These are phyloP conservation scores for Petunia axillaris DNA, from an alignment of 257 asterid genomes.

Conservation along the genomic window DNA sequence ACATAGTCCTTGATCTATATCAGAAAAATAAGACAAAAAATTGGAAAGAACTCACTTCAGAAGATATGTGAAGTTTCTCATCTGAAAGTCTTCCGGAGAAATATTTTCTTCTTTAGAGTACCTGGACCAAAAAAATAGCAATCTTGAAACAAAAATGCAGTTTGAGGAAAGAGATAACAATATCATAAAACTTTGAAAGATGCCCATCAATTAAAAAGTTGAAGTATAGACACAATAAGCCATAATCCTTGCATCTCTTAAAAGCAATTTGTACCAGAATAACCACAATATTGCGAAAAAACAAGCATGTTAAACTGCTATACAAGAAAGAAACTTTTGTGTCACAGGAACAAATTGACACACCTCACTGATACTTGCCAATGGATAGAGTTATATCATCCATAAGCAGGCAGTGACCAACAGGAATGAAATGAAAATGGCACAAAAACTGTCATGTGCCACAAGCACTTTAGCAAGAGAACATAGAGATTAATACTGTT, in stretches of 20 bases:
- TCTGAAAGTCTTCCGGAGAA: constrained; percentile 53
- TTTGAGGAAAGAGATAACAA: not conserved
- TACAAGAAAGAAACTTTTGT: not conserved
- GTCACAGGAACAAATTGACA: no score
- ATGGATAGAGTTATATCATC: no score
- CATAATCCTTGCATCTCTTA: not conserved
- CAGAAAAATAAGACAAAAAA: not conserved
- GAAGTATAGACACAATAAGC: not conserved
- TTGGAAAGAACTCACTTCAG: constrained; percentile 57
- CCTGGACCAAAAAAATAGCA: constrained; percentile 43
- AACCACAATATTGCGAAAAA: constrained; percentile 5
- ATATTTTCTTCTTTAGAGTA: constrained; percentile 95
- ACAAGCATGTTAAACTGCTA: not conserved
- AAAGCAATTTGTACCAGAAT: not conserved
- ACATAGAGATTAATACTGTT: not conserved
- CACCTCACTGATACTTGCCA: no score
- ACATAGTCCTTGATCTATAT: not conserved
- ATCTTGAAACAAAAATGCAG: constrained; percentile 11
- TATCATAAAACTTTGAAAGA: not conserved
- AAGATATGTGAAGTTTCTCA: constrained; percentile 72
- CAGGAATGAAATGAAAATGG: no score
- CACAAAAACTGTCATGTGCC: no score
- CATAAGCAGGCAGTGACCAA: no score
- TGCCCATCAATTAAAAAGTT: not conserved
- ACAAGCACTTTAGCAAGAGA: no score